Evolutionary conservation across 1,284 basidiomycete genomes (phyloP), one percentile per base, ranked within the genome.

Genomic region (Coriolopsis trogii): DNA sequence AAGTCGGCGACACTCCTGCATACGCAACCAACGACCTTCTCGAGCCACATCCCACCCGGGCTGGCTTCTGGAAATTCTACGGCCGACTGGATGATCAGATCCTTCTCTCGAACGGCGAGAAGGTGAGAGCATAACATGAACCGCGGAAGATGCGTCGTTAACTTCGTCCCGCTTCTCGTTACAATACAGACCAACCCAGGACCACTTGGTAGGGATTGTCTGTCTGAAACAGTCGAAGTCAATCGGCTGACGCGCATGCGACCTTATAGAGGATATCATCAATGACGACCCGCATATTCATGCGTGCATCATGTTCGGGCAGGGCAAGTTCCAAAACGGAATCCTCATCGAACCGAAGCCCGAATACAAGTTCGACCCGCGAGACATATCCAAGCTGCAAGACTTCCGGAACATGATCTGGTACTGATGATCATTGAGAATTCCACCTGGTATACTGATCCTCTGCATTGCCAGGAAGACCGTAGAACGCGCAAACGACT

Each of bases 131-230:
- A 34, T 34, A 18, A 34, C 2, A 1, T 25, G 5, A 12, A 33
- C 13, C 18, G 3, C 28, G 13, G 3, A 7, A 15, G 30, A 8
- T 1, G 16, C 15, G 4, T 20, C 24, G 12, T 38, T 37, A 6
- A 25, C 8, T 21, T 9, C 16, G 7, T 26, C 29, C 39, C n/a
- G 36, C 13, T 16, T n/a, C n/a, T n/a, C n/a, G n/a, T n/a, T n/a
- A n/a, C n/a, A n/a, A n/a, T n/a, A 15, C 37, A 74, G 71, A 76
- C 71, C 2, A 78, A 77, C 53, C 75, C 75, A 0, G 70, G 67
- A 4, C 74, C 74, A 0, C 61, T 76, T 31, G 74, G 73, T 73
- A 46, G 4, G 24, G 9, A 16, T 18, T 16, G 16, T 36, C 10
- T 34, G 15, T n/a, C 21, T 4, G 4, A 23, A 23, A 7, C n/a